phyloP scores from a whole-genome alignment of 495 filamentous ascomycete species.

The Evernia prunastri region DNA sequence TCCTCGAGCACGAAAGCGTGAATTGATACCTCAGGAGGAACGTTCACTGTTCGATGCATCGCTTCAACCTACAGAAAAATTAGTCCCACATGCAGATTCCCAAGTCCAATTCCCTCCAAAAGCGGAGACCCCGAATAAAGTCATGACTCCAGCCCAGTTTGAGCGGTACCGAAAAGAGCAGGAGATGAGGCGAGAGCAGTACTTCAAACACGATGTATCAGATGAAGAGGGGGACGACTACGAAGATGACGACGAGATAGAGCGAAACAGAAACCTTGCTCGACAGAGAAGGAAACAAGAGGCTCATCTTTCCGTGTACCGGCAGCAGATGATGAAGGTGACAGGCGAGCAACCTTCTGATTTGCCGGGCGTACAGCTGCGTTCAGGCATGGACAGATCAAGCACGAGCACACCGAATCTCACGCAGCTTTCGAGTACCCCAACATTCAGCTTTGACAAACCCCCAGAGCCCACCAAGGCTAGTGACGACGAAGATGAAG shows the following conservation, averaged over 20 bases:
- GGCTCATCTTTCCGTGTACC: conserved; percentile 81
- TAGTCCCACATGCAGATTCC: conserved; percentile 9
- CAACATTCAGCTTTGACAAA: conserved; percentile 31
- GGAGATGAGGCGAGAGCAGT: conserved; percentile 53
- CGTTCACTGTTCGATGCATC: conserved; percentile 26
- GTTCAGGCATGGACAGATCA: conserved; percentile 37
- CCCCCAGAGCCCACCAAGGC: conserved; percentile 40
- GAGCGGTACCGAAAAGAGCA: conserved; percentile 77
- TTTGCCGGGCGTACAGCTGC: conserved; percentile 27
- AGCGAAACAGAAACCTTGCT: conserved; percentile 63
- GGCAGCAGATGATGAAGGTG: conserved; percentile 96
- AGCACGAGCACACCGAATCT: conserved; percentile 45
- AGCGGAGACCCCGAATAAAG: conserved; percentile 47
- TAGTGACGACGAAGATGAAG: conserved; percentile 72
- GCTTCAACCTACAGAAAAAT: conserved; percentile 10
- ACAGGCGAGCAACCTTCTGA: conserved; percentile 63
- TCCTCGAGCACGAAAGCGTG: conserved; percentile 23
- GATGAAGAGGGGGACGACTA: conserved; percentile 49
- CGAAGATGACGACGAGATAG: conserved; percentile 80
- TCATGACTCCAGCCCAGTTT: conserved; percentile 87
- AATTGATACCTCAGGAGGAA: conserved; percentile 21
- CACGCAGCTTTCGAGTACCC: conserved; percentile 31
- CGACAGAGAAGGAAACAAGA: conserved; percentile 83
- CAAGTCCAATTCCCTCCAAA: conserved; percentile 8
- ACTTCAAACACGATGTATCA: conserved; percentile 44